Evolutionary conservation across 2,329 filamentous ascomycete species (phyloP).

Genomic region (Berkeleyomyces basicola): DNA sequence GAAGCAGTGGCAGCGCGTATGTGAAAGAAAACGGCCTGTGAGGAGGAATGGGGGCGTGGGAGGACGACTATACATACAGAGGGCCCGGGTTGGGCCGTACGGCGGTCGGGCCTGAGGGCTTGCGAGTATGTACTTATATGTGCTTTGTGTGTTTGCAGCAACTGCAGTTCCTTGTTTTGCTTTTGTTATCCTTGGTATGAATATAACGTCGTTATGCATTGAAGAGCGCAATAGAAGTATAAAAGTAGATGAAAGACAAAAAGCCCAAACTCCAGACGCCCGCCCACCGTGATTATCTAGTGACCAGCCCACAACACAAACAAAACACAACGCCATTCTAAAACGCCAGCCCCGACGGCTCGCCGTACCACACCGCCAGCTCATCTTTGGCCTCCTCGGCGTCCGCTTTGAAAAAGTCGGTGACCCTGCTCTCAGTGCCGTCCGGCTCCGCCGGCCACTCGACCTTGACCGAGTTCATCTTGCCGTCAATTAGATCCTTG

Average conservation of each 20-base stretch:
- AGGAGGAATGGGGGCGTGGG: neutral
- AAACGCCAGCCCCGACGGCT: constrained; percentile 32
- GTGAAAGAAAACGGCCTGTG: constrained; percentile 14
- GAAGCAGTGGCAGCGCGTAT: neutral
- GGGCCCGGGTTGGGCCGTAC: too few species aligned
- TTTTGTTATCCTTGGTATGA: neutral
- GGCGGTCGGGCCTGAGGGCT: neutral
- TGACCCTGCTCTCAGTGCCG: constrained; percentile 50
- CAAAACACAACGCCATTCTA: neutral
- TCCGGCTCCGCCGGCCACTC: constrained; percentile 73
- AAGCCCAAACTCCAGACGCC: constrained; percentile 1
- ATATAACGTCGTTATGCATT: constrained; percentile 1
- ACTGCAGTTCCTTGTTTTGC: neutral
- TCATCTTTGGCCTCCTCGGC: constrained; percentile 38
- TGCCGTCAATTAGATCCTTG: constrained; percentile 80
- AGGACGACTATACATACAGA: neutral
- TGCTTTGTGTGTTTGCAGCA: constrained; percentile 4
- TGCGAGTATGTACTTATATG: constrained; percentile 9
- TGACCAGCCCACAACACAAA: neutral
- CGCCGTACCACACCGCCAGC: constrained; percentile 69
- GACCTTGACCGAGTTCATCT: constrained; percentile 46
- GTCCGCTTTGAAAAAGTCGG: constrained; percentile 51
- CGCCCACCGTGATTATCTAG: neutral
- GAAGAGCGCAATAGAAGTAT: neutral
- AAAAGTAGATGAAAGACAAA: neutral